Conservation (phyloP, 495 filamentous ascomycete species). For the Bacidia rubella region DNA sequence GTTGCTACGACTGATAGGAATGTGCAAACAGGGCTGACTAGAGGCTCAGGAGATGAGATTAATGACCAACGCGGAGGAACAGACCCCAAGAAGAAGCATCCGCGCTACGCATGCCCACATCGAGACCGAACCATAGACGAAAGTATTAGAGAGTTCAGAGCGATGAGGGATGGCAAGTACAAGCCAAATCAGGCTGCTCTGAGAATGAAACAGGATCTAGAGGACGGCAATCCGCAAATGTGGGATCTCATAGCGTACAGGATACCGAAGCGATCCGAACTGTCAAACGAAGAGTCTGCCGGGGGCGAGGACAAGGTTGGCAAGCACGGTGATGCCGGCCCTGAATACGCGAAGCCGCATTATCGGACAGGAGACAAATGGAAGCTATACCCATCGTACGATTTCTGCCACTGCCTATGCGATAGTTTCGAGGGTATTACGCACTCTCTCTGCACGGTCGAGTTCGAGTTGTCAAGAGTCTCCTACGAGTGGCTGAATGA, state of each 20-base stretch:
- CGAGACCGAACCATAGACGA: conserved; percentile 60
- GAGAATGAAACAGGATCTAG: conserved; percentile 68
- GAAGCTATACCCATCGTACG: conserved; percentile 83
- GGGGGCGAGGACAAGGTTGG: conserved; percentile 7
- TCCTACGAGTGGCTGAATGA: conserved; percentile 85
- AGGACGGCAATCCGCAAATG: conserved; percentile 54
- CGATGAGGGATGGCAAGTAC: conserved; percentile 86
- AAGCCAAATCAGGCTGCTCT: conserved; percentile 75
- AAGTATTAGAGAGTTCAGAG: conserved; percentile 70
- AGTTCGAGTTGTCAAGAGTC: conserved; percentile 61
- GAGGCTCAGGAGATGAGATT: conserved; percentile 45
- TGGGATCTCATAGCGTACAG: conserved; percentile 65
- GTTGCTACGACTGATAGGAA: conserved; percentile 7
- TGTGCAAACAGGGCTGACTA: background rate
- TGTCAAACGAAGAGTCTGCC: conserved; percentile 11
- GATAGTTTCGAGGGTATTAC: conserved; percentile 82
- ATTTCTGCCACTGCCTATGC: conserved; percentile 81
- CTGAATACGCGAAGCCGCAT: conserved; percentile 35
- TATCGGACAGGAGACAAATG: conserved; percentile 61
- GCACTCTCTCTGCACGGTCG: conserved; percentile 79
- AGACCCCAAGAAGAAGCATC: conserved; percentile 38
- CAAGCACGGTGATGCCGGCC: conserved; percentile 15
- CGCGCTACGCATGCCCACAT: conserved; percentile 67
- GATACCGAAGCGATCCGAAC: conserved; percentile 35
- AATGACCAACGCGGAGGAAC: conserved; percentile 74